Percentiles rank a stretch among this genome's conserved stretches.
Evolutionary conservation across 2,329 filamentous ascomycete species (phyloP).

Genomic region (Monosporascus ibericus): DNA sequence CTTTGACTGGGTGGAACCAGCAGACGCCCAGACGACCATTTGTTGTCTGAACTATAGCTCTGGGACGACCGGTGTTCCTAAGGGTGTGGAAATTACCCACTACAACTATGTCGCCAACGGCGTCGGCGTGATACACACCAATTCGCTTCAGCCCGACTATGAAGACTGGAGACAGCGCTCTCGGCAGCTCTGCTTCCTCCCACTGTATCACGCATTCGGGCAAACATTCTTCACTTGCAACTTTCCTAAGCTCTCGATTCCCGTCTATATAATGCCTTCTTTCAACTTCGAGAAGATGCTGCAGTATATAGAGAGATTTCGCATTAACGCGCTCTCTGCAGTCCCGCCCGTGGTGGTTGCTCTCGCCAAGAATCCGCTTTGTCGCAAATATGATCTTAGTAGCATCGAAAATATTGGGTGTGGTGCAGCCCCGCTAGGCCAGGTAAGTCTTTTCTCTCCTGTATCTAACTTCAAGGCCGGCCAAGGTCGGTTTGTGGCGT

Average conservation of each 20-base stretch:
- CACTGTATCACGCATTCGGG: slow-evolving; percentile 69
- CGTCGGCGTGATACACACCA: slow-evolving; percentile 48
- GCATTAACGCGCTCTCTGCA: slow-evolving; percentile 58
- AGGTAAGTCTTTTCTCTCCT: background rate
- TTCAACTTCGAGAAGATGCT: slow-evolving; percentile 74
- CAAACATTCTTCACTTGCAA: slow-evolving; percentile 66
- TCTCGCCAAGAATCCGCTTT: slow-evolving; percentile 64
- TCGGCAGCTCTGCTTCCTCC: slow-evolving; percentile 60
- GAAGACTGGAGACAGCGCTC: slow-evolving; percentile 32
- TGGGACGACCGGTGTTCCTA: slow-evolving; percentile 75
- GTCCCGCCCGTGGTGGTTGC: slow-evolving; percentile 73
- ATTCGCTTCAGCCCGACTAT: slow-evolving; percentile 40
- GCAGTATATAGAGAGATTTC: slow-evolving; percentile 58
- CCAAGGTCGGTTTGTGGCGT: too few species aligned
- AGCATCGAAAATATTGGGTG: slow-evolving; percentile 53
- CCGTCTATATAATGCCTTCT: slow-evolving; percentile 71
- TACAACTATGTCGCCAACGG: slow-evolving; percentile 69
- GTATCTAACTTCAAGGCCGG: background rate
- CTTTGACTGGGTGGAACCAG: slow-evolving; percentile 59
- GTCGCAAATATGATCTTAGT: slow-evolving; percentile 61
- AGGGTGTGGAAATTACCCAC: slow-evolving; percentile 80
- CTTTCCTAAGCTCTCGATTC: slow-evolving; percentile 48
- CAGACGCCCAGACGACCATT: slow-evolving; percentile 44
- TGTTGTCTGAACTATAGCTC: slow-evolving; percentile 75
- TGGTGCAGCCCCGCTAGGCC: slow-evolving; percentile 64